phyloP scores from a whole-genome alignment of 306 rosid genomes.

The Vigna mungo region DNA sequence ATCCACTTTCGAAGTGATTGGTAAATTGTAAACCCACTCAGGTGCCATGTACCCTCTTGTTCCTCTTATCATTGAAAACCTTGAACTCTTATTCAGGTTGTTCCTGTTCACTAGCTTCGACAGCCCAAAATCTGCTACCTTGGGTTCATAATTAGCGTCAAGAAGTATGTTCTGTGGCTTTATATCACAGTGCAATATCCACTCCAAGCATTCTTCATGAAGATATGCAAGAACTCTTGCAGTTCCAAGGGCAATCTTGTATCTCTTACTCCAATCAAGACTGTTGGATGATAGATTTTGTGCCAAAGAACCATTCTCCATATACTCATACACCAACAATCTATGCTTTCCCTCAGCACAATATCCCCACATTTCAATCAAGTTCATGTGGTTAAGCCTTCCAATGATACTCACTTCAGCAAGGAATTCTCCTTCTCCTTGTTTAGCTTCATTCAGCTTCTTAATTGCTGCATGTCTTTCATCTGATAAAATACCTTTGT shows the following conservation, averaged over 20 bases:
- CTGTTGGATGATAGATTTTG: conserved; percentile 14
- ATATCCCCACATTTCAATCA: conserved; percentile 53
- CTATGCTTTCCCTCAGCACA: conserved; percentile 46
- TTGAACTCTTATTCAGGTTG: not conserved
- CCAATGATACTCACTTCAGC: conserved; percentile 49
- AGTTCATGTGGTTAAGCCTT: conserved; percentile 49
- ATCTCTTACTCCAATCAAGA: conserved; percentile 46
- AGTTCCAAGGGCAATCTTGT: conserved; percentile 36
- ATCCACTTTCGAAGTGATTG: conserved; percentile 46
- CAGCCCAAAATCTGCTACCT: conserved; percentile 47
- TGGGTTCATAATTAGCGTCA: conserved; percentile 33
- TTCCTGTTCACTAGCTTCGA: conserved; percentile 32
- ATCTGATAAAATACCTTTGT: conserved; percentile 54
- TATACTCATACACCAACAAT: conserved; percentile 42
- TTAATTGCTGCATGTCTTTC: conserved; percentile 57
- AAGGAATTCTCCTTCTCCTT: conserved; percentile 45
- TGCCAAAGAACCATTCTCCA: conserved; percentile 49
- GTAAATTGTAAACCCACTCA: conserved; percentile 31
- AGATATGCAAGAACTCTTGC: conserved; percentile 45
- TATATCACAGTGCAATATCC: conserved; percentile 46
- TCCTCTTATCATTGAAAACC: conserved; percentile 35
- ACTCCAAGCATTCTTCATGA: conserved; percentile 44
- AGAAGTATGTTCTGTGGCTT: conserved; percentile 48
- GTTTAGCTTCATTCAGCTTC: conserved; percentile 43
- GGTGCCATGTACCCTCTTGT: conserved; percentile 49